A percentile compares a stretch with the other conserved stretches of the same genome.
phyloP scores from a whole-genome alignment of 1,139 yeast genomes.

The Taphrina populina region DNA sequence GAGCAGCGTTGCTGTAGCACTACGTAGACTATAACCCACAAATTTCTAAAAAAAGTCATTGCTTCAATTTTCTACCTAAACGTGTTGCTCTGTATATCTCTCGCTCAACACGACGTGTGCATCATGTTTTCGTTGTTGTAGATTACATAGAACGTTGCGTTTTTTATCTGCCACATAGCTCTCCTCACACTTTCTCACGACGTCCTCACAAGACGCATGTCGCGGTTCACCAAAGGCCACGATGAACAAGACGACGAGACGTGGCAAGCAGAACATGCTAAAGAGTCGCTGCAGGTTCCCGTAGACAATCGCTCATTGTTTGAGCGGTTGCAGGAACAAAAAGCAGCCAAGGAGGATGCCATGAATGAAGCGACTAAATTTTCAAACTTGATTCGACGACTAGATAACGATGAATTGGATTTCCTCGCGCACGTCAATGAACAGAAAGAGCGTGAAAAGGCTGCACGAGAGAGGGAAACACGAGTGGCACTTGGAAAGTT shows the following conservation, averaged over 20 bases:
- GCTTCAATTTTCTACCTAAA: no score
- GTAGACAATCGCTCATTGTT: constrained; percentile 39
- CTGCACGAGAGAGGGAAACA: constrained; percentile 34
- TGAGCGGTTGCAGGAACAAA: constrained; percentile 40
- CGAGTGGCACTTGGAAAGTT: constrained; percentile 37
- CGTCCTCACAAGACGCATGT: constrained; percentile 1
- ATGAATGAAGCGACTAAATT: constrained; percentile 39
- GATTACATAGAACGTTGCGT: no score
- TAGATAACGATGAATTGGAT: constrained; percentile 41
- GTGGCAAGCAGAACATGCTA: constrained; percentile 7
- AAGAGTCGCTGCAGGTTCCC: constrained; percentile 1
- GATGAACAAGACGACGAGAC: constrained; percentile 11
- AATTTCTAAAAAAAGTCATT: no score
- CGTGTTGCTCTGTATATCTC: no score
- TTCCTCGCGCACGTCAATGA: constrained; percentile 39
- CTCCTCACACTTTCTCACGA: no score
- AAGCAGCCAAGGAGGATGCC: constrained; percentile 40
- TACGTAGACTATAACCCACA: no score
- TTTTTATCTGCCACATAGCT: no score
- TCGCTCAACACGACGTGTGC: no score
- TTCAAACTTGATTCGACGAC: constrained; percentile 39
- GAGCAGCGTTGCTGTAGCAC: no score
- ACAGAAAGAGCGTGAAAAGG: constrained; percentile 37
- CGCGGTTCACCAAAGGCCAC: constrained; percentile 2
- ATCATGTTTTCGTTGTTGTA: no score